These are phyloP conservation scores for Fusarium verticillioides DNA, from an alignment of 2,329 filamentous ascomycete genomes.

Conservation along the genomic window DNA sequence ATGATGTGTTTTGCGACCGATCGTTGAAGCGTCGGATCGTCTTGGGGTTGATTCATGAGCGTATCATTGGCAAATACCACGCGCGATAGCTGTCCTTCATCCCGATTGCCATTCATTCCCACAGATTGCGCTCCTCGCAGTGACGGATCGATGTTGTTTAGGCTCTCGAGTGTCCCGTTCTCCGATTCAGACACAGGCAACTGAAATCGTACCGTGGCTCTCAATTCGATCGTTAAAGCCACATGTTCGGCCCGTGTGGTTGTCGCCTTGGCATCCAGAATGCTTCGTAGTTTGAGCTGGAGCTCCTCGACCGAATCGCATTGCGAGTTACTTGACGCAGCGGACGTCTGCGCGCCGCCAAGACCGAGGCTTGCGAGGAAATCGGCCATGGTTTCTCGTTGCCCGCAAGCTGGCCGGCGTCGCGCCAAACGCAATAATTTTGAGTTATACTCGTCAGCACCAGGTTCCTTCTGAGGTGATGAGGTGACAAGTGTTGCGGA, in stretches of 20 bases:
- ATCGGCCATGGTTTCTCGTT: constrained; percentile 48
- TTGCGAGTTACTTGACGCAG: constrained; percentile 36
- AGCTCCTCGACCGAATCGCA: constrained; percentile 58
- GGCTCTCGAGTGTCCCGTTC: constrained; percentile 48
- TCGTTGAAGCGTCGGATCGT: constrained; percentile 61
- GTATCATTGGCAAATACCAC: constrained; percentile 58
- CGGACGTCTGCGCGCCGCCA: constrained; percentile 36
- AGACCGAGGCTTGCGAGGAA: constrained; percentile 54
- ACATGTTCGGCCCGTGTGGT: constrained; percentile 63
- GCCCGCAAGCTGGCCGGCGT: neutral
- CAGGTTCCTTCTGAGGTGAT: constrained; percentile 33
- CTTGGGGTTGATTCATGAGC: constrained; percentile 60
- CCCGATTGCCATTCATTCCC: constrained; percentile 7
- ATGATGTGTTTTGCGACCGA: constrained; percentile 62
- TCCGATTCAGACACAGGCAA: constrained; percentile 53
- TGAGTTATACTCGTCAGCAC: constrained; percentile 20
- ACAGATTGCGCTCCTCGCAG: constrained; percentile 45
- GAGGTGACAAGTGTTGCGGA: constrained; percentile 1
- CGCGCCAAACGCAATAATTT: constrained; percentile 31
- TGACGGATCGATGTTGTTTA: constrained; percentile 50
- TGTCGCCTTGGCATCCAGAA: constrained; percentile 57
- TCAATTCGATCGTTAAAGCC: constrained; percentile 59
- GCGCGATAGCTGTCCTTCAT: constrained; percentile 46
- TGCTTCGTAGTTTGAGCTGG: constrained; percentile 55
- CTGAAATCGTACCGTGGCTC: constrained; percentile 56